Conservation (phyloP, 352 stramenopile species). For the Phytophthora boehmeriae region DNA sequence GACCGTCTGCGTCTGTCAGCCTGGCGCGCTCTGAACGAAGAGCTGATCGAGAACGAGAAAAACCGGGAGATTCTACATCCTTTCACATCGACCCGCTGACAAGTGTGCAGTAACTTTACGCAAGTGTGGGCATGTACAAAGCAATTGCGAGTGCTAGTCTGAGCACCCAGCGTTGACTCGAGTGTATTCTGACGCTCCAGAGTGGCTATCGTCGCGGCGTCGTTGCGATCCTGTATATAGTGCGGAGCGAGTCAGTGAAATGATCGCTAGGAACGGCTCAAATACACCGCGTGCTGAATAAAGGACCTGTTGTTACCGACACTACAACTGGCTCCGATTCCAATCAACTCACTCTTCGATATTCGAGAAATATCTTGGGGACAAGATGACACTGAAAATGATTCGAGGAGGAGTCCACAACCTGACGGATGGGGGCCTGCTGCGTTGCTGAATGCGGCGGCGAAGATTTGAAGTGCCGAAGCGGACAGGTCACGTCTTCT, state of each 20-base stretch:
- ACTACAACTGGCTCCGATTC: not conserved
- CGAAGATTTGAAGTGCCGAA: conserved; percentile 29
- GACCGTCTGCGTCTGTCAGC: conserved; percentile 32
- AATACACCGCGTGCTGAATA: not conserved
- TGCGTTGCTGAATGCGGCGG: conserved; percentile 45
- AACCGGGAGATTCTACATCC: conserved; percentile 8
- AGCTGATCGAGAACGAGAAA: conserved; percentile 43
- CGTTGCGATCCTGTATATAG: no score
- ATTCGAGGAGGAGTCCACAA: conserved; percentile 63
- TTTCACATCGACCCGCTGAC: conserved; percentile 23
- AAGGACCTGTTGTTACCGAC: no score
- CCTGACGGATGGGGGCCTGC: conserved; percentile 37
- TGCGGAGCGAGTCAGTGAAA: no score
- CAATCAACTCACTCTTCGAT: not conserved
- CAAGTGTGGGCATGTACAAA: no score
- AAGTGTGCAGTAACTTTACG: conserved; percentile 15
- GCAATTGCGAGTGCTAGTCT: no score
- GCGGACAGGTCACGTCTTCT: conserved; percentile 38
- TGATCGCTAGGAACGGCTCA: no score
- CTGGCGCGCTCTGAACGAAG: conserved; percentile 35
- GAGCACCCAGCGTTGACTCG: no score
- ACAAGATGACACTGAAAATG: conserved; percentile 52
- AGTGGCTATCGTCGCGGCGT: no score
- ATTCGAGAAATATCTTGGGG: not conserved
- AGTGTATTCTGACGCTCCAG: no score